Base-by-base conservation (phyloP, 257 asterid genomes). In the Scutellaria galericulata region DNA sequence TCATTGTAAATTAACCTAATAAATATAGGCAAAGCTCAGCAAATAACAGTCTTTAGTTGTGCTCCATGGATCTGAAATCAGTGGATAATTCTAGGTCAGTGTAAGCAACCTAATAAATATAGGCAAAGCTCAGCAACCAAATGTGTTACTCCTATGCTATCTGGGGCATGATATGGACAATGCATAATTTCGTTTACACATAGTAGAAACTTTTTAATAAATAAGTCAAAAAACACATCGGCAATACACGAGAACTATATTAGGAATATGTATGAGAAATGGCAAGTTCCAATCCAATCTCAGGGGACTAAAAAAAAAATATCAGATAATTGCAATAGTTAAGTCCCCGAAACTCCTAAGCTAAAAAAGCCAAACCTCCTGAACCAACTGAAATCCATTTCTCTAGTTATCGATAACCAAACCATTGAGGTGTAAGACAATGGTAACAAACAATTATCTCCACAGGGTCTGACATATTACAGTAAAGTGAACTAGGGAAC, bases 301-400 rank as follows among this genome's bases (percentile, higher is more conserved):
- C 37, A 31, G 27, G 27, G 27, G 27, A 24, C 27, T 24, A 24
- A 24, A 9, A 5, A 15, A 46, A 46, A 1, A 13, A 46, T n/a
- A 8, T 46, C 52, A 46, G 5, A 46, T 46, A 10, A 13, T 1
- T 46, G 52, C 5, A 31, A 8, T 4, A 50, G 7, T 13, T 53
- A 53, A 2, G 52, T 37, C 73, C 57, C 65, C 13, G 44, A 40
- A 20, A 68, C 44, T 40, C 65, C 55, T 54, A 18, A 41, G 55
- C 31, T 41, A 41, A 5, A 12, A 20, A 51, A 7, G 51, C 44
- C 9, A 5, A 71, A 15, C 44, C 66, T 2, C 60, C 39, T 14
- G 24, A 35, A 70, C 24, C 58, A 31, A 18, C 37, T 31, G 37
- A 68, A 27, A 55, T 41, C 11, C 57, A 40, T 47, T 57, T 22